Evolutionary conservation across 139 green algal species (phyloP).

Genomic region (Micractinium sp.): DNA sequence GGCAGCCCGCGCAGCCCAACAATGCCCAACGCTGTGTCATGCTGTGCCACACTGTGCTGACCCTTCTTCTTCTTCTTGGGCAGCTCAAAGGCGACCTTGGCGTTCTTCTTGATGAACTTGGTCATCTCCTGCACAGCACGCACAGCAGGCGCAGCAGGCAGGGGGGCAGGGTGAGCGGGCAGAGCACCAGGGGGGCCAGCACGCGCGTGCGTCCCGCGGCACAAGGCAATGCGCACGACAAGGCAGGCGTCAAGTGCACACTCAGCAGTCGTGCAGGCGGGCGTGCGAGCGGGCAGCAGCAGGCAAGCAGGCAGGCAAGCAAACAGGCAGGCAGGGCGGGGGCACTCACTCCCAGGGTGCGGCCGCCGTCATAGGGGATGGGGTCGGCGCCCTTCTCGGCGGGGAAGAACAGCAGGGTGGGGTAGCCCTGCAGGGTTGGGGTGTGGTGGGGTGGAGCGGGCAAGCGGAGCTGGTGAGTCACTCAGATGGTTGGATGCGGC

Average conservation of each 20-base stretch:
- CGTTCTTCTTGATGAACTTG: constrained; percentile 47
- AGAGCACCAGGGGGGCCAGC: too few species aligned
- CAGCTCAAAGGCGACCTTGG: constrained; percentile 42
- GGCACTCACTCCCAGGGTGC: constrained; percentile 17
- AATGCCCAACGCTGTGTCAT: too few species aligned
- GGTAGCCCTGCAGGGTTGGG: constrained; percentile 40
- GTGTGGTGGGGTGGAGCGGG: background rate
- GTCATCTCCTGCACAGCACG: constrained; percentile 21
- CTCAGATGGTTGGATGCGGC: background rate
- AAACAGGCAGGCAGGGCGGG: too few species aligned
- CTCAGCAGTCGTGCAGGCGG: too few species aligned
- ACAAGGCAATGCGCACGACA: background rate
- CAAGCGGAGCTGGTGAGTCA: background rate
- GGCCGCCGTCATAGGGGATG: constrained; percentile 37
- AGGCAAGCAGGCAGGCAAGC: too few species aligned
- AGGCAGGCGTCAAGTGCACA: background rate
- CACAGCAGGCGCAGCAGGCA: background rate
- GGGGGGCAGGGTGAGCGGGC: background rate
- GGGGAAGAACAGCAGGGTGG: constrained; percentile 53
- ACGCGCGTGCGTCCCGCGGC: background rate
- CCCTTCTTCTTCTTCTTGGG: constrained; percentile 49
- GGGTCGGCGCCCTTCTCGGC: constrained; percentile 34
- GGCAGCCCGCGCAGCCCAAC: background rate
- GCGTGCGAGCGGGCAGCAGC: too few species aligned
- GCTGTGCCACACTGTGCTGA: background rate